Evolutionary conservation across 169 alveolate genomes (phyloP).

Genomic region (Plasmodium knowlesi): DNA sequence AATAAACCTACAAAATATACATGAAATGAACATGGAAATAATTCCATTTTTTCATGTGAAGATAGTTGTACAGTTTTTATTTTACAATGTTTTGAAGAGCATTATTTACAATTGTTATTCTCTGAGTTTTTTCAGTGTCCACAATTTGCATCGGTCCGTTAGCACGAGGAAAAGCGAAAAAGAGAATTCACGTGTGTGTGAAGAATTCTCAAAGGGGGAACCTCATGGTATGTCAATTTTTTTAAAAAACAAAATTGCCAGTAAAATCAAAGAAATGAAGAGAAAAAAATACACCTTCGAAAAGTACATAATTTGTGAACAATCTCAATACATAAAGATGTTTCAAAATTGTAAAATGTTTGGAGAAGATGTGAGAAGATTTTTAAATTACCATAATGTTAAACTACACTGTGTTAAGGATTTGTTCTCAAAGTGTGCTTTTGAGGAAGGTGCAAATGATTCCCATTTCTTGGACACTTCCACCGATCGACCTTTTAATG

Average conservation of each 20-base stretch:
- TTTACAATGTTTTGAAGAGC: conserved; percentile 40
- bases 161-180: neutral
- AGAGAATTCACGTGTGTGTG: neutral
- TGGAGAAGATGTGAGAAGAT: neutral
- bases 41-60: conserved; percentile 37
- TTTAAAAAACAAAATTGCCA: conserved; percentile 35
- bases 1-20: conserved; percentile 59
- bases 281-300: conserved; percentile 25
- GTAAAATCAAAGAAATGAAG: conserved; percentile 51
- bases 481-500: neutral
- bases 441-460: neutral
- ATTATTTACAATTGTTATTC: conserved; percentile 65
- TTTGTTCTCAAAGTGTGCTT: neutral
- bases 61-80: conserved; percentile 58
- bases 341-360: conserved; percentile 21
- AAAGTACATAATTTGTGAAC: conserved; percentile 63
- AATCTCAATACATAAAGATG: conserved; percentile 3
- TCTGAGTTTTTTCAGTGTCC: conserved; percentile 20
- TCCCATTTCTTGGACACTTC: neutral
- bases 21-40: conserved; percentile 63
- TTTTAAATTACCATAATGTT: conserved; percentile 39
- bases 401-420: conserved; percentile 9
- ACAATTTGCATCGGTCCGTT: conserved; percentile 33
- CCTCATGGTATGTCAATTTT: neutral
- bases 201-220: neutral